Evolutionary conservation across 148 eudicot genomes (phyloP), one percentile per base, ranked within the genome.

Genomic region (Silene uniflora): DNA sequence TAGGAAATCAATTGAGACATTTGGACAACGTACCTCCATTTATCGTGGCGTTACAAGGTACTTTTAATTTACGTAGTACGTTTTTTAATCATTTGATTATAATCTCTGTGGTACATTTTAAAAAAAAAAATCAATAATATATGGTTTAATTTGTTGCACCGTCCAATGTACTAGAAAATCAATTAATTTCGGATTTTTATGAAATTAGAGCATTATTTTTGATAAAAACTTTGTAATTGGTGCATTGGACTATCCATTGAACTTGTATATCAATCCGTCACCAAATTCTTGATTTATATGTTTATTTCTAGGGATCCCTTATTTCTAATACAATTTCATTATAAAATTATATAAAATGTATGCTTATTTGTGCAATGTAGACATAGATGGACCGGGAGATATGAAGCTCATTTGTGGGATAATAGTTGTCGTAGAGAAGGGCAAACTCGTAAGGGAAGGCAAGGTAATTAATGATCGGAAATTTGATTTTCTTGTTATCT

Each of bases 21-120:
- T 91, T 81, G 97, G 98, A 52, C 98, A 93, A 81, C 87, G 98
- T 56, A 93, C 98, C 63, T 93, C 98, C 6, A 91, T 91, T 60
- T 93, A 93, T 83, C 98, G 97, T n/a, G 98, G 98, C 68, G 98
- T 93, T n/a, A 93, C 98, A 56, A 91, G 98, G 98, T 93, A 65
- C 22, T 18, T 18, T 21, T 66, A 25, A 7, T 23, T 7, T 47
- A 39, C 35, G 35, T 32, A 2, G 35, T 32, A 3, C 35, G 4
- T 32, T 32, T 2, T 32, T 32, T n/a, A n/a, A n/a, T n/a, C n/a
- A n/a, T n/a, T n/a, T n/a, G n/a, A n/a, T n/a, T n/a, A n/a, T n/a
- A n/a, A n/a, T n/a, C n/a, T n/a, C n/a, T n/a, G n/a, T n/a, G n/a
- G 35, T 32, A 32, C 35, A 32, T 2, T 32, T 29, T 29, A 29